Base-by-base conservation (phyloP, 78 protist species). In the Guillardia theta region DNA sequence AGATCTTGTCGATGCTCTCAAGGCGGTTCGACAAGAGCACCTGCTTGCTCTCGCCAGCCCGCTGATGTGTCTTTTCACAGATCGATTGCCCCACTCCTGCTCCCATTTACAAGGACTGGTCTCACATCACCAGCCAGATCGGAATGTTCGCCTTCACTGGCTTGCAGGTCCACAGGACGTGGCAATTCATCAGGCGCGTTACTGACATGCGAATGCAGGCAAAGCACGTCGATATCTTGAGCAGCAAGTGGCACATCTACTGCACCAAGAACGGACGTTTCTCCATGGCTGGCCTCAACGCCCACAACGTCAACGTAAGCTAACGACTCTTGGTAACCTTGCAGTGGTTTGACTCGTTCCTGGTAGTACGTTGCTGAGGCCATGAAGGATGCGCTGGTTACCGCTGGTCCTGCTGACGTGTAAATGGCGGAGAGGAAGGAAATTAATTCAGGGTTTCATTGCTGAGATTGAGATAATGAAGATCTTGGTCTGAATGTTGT, bases 131-230 rank as follows among this genome's bases (percentile, higher is more conserved):
- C 43, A 44, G 53, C 37, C 90, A 78, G 90, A 78, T 78, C 48
- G 90, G 90, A 46, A 78, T 78, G 90, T 78, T 78, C 90, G 90
- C 90, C 90, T 78, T 44, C 90, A 78, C 90, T 8, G 90, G 90
- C 90, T 48, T 78, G 33, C 45, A 70, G 70, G 70, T 58, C 27
- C 70, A 15, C n/a, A n/a, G n/a, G n/a, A n/a, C n/a, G n/a, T n/a
- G n/a, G n/a, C n/a, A n/a, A n/a, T n/a, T n/a, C n/a, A n/a, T n/a
- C n/a, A 30, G 70, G 27, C 27, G 70, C 70, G 70, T 58, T 58
- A 6, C 70, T 58, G 70, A 58, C 39, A 9, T 8, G 70, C 27
- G 70, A 6, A 30, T 58, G 70, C 70, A 58, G 83, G 83, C 83
- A 12, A 70, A 70, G 83, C 83, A 70, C 41, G 83, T 70, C 4